These are phyloP conservation scores for Lactifluus subvellereus DNA, from an alignment of 768 basidiomycete species.

Conservation along the genomic window DNA sequence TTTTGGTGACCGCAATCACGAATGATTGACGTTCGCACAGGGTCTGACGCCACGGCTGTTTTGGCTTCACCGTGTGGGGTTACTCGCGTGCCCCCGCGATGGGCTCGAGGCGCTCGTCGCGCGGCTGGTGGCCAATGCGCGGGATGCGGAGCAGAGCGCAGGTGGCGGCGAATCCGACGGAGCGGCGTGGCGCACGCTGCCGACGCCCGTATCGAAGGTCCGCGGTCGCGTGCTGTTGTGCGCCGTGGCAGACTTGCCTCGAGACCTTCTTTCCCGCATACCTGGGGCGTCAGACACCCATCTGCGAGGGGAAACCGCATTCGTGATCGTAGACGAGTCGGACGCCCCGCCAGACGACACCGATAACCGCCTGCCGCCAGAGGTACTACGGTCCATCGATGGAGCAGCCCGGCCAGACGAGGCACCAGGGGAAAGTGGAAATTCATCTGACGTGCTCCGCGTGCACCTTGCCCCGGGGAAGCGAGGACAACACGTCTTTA, in stretches of 20 bases:
- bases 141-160: not conserved
- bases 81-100: constrained; percentile 45
- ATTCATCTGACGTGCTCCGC: constrained; percentile 17
- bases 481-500: constrained; percentile 46
- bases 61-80: constrained; percentile 49
- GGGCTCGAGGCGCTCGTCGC: constrained; percentile 45
- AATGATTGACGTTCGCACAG: constrained; percentile 33
- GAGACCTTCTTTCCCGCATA: constrained; percentile 8
- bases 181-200: constrained; percentile 17
- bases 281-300: not conserved
- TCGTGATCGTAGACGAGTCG: constrained; percentile 30
- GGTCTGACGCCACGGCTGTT: constrained; percentile 71
- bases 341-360: not conserved
- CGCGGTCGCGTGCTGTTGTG: constrained; percentile 41
- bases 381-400: not conserved
- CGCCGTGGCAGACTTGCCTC: constrained; percentile 30
- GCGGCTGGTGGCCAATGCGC: constrained; percentile 21
- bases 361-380: not conserved
- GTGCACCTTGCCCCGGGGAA: constrained; percentile 41
- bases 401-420: not conserved
- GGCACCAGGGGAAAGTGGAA: not conserved
- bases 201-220: constrained; percentile 35
- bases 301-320: constrained; percentile 23
- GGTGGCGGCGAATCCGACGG: not conserved
- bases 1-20: too few relatives aligned